Evolutionary conservation across 768 basidiomycete genomes (phyloP).

Genomic region (Kwoniella botswanensis): DNA sequence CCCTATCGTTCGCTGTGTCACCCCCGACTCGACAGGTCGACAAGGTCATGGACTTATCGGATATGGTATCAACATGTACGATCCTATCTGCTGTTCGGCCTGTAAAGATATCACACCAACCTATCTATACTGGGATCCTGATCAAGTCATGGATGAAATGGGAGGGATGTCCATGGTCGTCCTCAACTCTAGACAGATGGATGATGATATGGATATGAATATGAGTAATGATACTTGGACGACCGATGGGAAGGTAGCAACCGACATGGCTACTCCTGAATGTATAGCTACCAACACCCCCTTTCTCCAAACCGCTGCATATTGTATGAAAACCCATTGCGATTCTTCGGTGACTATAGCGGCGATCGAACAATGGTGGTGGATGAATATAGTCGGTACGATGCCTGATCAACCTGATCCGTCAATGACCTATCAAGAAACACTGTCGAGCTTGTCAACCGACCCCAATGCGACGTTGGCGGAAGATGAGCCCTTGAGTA

Average conservation of each 20-base stretch:
- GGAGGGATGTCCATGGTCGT: neutral
- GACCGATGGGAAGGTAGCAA: neutral
- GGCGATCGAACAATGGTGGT: neutral
- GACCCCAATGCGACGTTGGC: neutral
- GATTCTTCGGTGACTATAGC: neutral
- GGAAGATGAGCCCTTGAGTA: neutral
- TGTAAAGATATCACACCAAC: slow-evolving; percentile 1
- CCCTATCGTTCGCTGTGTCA: neutral
- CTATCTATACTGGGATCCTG: slow-evolving; percentile 2
- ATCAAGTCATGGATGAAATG: neutral
- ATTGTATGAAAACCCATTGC: slow-evolving; percentile 1
- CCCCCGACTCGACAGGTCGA: neutral
- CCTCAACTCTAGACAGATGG: neutral
- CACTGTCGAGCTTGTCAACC: neutral
- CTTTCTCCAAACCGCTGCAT: slow-evolving; percentile 3
- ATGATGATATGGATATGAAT: slow-evolving; percentile 9
- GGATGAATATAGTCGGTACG: slow-evolving; percentile 3
- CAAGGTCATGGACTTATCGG: slow-evolving; percentile 2
- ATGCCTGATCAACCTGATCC: slow-evolving; percentile 6
- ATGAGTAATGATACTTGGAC: neutral
- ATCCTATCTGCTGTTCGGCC: neutral
- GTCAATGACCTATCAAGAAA: slow-evolving; percentile 3
- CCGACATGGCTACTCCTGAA: neutral
- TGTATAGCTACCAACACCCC: neutral
- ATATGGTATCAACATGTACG: slow-evolving; percentile 7